Evolutionary conservation across 2,329 filamentous ascomycete species (phyloP).

Genomic region (Peltaster fructicola): DNA sequence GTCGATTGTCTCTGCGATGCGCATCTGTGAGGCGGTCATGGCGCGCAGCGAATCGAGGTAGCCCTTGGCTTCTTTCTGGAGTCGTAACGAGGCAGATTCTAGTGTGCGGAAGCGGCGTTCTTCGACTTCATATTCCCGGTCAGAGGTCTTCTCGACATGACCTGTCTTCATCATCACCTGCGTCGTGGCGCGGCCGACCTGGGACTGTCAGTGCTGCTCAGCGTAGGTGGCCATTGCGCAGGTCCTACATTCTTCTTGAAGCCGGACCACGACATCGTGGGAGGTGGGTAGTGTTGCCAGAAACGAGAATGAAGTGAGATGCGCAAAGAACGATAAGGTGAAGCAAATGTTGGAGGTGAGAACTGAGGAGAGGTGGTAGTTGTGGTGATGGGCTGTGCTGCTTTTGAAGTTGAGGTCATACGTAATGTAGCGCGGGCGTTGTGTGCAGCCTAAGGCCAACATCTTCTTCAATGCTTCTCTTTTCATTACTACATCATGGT

Average conservation of each 20-base stretch:
- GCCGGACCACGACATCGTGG: conserved; percentile 43
- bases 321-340: too few relatives aligned
- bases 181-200: conserved; percentile 96
- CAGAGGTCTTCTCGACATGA: conserved; percentile 95
- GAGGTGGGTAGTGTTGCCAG: conserved; percentile 7
- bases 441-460: too few relatives aligned
- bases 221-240: background rate
- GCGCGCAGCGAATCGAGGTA: conserved; percentile 93
- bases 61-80: conserved; percentile 96
- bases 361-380: too few relatives aligned
- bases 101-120: conserved; percentile 84
- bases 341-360: too few relatives aligned
- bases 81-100: conserved; percentile 77
- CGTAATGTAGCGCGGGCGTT: too few relatives aligned
- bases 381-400: too few relatives aligned
- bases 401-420: too few relatives aligned
- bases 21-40: conserved; percentile 98
- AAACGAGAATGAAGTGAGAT: background rate
- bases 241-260: conserved; percentile 22
- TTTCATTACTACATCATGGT: too few relatives aligned
- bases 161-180: conserved; percentile 99
- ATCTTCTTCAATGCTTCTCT: too few relatives aligned
- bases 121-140: conserved; percentile 97
- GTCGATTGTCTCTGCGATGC: conserved; percentile 97
- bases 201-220: conserved; percentile 63